phyloP scores from a whole-genome alignment of 2,329 filamentous ascomycete species.

The Cordyceps pruinosa region DNA sequence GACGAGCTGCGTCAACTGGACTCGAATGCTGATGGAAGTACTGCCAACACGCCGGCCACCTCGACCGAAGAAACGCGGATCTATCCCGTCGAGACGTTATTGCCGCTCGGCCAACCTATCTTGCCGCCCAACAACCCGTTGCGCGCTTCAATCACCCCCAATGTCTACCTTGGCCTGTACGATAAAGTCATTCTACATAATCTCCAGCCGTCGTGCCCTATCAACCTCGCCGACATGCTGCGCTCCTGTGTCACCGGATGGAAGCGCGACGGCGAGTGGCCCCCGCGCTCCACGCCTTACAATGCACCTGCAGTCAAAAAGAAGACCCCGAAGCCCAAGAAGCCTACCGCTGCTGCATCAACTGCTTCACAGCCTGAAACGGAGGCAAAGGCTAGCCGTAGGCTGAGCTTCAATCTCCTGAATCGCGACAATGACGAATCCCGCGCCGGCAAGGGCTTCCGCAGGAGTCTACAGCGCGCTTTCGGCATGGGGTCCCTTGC shows the following conservation, averaged over 20 bases:
- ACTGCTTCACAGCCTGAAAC: conserved; percentile 16
- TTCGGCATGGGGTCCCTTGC: conserved; percentile 31
- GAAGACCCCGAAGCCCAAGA: conserved; percentile 35
- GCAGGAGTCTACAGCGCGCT: conserved; percentile 40
- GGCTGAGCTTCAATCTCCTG: conserved; percentile 43
- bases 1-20: conserved; percentile 26
- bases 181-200: conserved; percentile 77
- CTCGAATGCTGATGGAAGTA: conserved; percentile 20
- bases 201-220: conserved; percentile 77
- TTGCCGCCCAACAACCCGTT: conserved; percentile 69
- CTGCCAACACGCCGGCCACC: not conserved
- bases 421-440: conserved; percentile 31
- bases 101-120: conserved; percentile 68
- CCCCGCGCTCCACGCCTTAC: conserved; percentile 47
- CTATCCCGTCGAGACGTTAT: conserved; percentile 53
- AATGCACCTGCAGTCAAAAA: conserved; percentile 29
- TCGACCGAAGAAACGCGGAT: conserved; percentile 8
- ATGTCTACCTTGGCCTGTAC: conserved; percentile 76
- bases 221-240: conserved; percentile 78
- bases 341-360: conserved; percentile 17
- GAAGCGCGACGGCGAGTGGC: conserved; percentile 93
- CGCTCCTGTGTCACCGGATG: conserved; percentile 79
- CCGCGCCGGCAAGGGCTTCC: conserved; percentile 32
- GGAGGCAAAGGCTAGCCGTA: conserved; percentile 27
- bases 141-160: conserved; percentile 66